Evolutionary conservation across 768 basidiomycete genomes (phyloP).

Genomic region (Termitomyces sp.): DNA sequence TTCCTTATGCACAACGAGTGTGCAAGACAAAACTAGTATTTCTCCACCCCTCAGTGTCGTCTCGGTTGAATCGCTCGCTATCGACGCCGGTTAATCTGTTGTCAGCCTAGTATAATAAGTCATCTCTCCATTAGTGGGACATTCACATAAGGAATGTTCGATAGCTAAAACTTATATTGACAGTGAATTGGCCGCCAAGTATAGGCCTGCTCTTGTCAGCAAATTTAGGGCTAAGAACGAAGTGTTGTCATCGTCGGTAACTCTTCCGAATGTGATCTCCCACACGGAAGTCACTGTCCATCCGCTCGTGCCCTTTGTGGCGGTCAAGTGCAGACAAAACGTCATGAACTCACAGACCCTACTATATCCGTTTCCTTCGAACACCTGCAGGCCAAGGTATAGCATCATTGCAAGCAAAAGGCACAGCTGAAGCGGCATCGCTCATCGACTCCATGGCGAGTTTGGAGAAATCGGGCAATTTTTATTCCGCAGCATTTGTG

Average conservation of each 20-base stretch:
- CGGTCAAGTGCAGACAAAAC: neutral
- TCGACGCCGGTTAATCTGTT: constrained; percentile 3
- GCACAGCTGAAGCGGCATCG: constrained; percentile 21
- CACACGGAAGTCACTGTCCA: constrained; percentile 23
- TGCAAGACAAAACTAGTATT: neutral
- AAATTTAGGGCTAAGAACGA: constrained; percentile 21
- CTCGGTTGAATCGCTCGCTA: constrained; percentile 13
- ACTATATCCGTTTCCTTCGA: constrained; percentile 33
- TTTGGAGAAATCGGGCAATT: constrained; percentile 34
- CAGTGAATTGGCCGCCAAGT: constrained; percentile 32
- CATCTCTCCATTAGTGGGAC: constrained; percentile 16
- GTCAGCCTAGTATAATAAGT: constrained; percentile 23
- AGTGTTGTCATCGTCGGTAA: constrained; percentile 18
- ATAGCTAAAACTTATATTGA: neutral
- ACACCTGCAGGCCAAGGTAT: constrained; percentile 25
- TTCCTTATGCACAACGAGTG: neutral
- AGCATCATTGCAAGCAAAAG: constrained; percentile 29
- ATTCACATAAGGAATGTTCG: neutral
- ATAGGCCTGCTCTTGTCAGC: constrained; percentile 26
- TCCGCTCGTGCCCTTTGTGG: neutral
- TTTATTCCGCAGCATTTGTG: constrained; percentile 34
- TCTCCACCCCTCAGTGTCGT: constrained; percentile 11
- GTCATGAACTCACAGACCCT: constrained; percentile 23
- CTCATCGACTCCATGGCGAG: constrained; percentile 17
- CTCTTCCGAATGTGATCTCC: constrained; percentile 27